Base-by-base conservation (phyloP, 1,284 basidiomycete species). In the Papiliotrema laurentii region DNA sequence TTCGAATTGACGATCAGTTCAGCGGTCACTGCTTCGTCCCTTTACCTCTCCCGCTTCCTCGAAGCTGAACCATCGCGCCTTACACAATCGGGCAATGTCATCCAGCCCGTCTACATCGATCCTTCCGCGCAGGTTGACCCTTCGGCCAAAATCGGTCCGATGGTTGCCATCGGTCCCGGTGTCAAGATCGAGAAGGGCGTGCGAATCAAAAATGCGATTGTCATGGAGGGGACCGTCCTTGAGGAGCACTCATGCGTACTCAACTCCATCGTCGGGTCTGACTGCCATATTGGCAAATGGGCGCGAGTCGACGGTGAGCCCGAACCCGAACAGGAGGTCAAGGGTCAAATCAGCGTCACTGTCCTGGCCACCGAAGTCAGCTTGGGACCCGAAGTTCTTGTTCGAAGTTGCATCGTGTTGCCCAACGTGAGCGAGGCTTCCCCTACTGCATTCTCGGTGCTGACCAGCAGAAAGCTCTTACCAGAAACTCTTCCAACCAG, bases 11-110 rank as follows among this genome's bases (percentile, higher is more conserved):
- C 41, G 5, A 18, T 33, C 38, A 75, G 74, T 10, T 77, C 75
- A 27, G 77, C 77, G 22, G 71, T 79, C 24, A 75, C 77, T 2
- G 78, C 78, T 33, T 75, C 74, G 33, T 69, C 73, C 4, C 73
- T 78, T 42, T 76, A 76, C 64, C 64, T 77, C 25, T 39, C 55
- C 27, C 61, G 63, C 25, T 73, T 68, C 50, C 38, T 45, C 46
- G 69, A 65, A 47, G 62, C 59, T 26, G 45, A 59, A 33, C 69
- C 72, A 5, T 55, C 63, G 21, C 58, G 73, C 22, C 65, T 75
- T 13, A 55, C 65, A 16, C 58, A 61, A 43, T 55, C 53, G 5
- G 50, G 70, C 16, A 72, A 71, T 45, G 73, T 78, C 46, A 68
- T 76, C 28, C 60, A 71, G 28, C 75, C 76, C 0, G 74, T 74